phyloP scores from a whole-genome alignment of 2,329 filamentous ascomycete species.

The Phaeomoniella chlamydospora region DNA sequence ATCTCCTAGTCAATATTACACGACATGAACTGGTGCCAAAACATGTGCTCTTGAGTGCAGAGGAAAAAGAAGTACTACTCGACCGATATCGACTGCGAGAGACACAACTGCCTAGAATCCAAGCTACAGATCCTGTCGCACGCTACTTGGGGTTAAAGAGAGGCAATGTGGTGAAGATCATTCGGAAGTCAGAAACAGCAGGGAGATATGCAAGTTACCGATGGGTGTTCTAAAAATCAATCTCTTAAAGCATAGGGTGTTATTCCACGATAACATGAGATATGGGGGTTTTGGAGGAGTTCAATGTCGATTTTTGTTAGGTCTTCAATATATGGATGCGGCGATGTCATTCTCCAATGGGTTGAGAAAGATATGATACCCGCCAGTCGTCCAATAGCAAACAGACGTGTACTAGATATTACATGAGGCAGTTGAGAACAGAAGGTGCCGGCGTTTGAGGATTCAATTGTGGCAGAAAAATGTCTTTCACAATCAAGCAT shows the following conservation, averaged over 20 bases:
- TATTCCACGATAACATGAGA: conserved; percentile 1
- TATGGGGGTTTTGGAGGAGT: too few relatives aligned
- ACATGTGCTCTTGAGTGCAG: conserved; percentile 76
- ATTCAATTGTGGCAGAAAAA: too few relatives aligned
- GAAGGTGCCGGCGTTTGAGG: too few relatives aligned
- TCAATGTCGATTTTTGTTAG: too few relatives aligned
- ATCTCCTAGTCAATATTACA: conserved; percentile 94
- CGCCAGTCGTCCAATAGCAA: too few relatives aligned
- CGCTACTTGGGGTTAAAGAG: conserved; percentile 80
- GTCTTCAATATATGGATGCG: too few relatives aligned
- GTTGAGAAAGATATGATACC: too few relatives aligned
- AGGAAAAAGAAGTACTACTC: conserved; percentile 77
- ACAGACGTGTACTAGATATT: too few relatives aligned
- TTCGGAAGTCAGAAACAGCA: conserved; percentile 86
- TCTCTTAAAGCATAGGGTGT: background rate
- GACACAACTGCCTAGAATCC: conserved; percentile 85
- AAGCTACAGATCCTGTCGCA: conserved; percentile 82
- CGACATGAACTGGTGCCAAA: conserved; percentile 92
- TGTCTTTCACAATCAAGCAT: too few relatives aligned
- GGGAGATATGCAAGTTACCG: conserved; percentile 94
- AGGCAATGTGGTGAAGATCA: conserved; percentile 96
- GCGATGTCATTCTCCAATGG: too few relatives aligned
- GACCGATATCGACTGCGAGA: conserved; percentile 92
- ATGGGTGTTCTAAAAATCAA: conserved; percentile 34
- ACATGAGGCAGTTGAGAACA: too few relatives aligned